Base-by-base conservation (phyloP, 2,329 filamentous ascomycete genomes). In the Gaeumannomyces sp. region DNA sequence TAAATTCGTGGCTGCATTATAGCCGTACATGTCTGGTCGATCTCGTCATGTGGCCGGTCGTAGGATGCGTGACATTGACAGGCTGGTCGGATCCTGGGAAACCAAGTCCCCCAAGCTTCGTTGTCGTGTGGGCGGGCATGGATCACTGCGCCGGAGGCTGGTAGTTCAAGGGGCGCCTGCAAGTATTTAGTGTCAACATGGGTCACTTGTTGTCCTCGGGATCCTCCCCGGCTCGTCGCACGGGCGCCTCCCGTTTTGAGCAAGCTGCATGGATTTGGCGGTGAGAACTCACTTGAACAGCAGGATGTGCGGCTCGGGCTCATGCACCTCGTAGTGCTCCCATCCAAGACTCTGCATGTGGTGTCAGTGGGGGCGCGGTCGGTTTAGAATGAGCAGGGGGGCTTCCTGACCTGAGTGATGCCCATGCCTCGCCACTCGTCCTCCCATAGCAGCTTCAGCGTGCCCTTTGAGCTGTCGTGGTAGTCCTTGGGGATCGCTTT, bases 291-390 rank as follows among this genome's bases (percentile, higher is more conserved):
- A 97, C 94, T 99, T 99, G 86, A 99, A 99, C 38, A 99, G 86
- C 64, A 99, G 85, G 73, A 99, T 99, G 77, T 99, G 95, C 69
- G 95, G 95, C 80, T 99, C 95, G 59, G 95, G 95, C 78, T 98
- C 95, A 77, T 99, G 95, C 64, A 99, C 95, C 78, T 99, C 95
- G 76, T 99, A 99, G 78, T 99, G 95, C 77, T 98, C 94, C 95
- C 95, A 99, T 65, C 95, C 95, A 73, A 99, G 82, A 81, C 94
- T 98, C 93, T 98, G 75, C 62, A 59, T n/a, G 16, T 2, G 4
- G 33, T 16, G 57, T 64, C 29, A 64, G 63, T 31, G 4, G 50
- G 33, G 13, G 45, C 7, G 60, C 56, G 58, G 11, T 8, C 28
- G 5, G 28, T 33, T 27, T 27, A 6, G 6, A 19, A 8, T 16